A percentile compares a stretch with the other conserved stretches of the same genome.
These are phyloP conservation scores for Micractinium conductrix DNA, from an alignment of 139 green algal species.

Conservation along the genomic window DNA sequence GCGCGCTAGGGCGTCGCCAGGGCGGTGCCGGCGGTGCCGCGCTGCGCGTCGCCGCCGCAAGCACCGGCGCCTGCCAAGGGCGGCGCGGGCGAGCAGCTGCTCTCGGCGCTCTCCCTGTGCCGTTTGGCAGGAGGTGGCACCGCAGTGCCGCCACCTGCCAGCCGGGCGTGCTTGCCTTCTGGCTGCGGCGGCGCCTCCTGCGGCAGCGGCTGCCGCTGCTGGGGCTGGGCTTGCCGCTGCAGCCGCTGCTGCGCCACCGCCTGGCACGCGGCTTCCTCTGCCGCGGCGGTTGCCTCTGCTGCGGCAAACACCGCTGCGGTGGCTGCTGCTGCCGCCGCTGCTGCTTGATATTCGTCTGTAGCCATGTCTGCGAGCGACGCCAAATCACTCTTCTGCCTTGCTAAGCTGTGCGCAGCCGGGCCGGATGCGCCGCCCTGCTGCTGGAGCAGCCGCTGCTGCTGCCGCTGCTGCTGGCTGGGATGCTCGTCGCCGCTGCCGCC, in stretches of 20 bases:
- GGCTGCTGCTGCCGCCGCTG: not conserved
- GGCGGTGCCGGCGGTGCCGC: too few species aligned
- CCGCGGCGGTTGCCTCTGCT: not conserved
- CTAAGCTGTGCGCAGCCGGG: not conserved
- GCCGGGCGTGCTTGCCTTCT: too few species aligned
- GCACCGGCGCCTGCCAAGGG: too few species aligned
- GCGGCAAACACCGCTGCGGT: not conserved
- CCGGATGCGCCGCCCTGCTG: not conserved
- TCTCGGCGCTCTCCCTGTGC: too few species aligned
- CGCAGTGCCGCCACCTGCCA: too few species aligned
- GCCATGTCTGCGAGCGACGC: not conserved
- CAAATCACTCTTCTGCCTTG: not conserved
- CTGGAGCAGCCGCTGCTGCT: not conserved
- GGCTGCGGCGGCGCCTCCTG: too few species aligned
- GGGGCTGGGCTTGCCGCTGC: not conserved
- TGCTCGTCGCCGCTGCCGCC: not conserved
- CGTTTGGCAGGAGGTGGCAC: too few species aligned
- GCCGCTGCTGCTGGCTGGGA: not conserved
- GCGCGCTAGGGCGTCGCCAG: too few species aligned
- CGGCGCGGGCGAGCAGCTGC: too few species aligned
- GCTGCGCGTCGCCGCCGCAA: too few species aligned
- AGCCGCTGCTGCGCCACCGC: not conserved
- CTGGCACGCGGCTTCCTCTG: not conserved
- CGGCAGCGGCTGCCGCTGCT: not conserved
- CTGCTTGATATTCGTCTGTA: not conserved